Evolutionary conservation across 768 basidiomycete genomes (phyloP), one percentile per base, ranked within the genome.

Genomic region (Calocybe gangraenosa): DNA sequence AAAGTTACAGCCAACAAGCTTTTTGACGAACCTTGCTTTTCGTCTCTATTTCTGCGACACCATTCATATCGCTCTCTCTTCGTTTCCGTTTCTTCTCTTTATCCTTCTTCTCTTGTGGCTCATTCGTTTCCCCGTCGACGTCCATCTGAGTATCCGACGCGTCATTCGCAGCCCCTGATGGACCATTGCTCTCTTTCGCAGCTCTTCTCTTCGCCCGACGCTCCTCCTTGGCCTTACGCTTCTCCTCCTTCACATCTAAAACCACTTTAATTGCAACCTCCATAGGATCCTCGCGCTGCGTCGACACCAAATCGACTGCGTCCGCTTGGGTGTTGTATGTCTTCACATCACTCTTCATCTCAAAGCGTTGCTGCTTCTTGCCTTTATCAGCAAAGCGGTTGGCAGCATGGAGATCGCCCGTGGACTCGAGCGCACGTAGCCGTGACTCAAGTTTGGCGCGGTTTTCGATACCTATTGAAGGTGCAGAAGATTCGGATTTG

Each of bases 371-470:
- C 61, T 91, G 87, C 63, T 86, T 84, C 67, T 77, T 80, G 50
- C 73, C 75, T 23, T 71, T 69, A 37, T 78, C 76, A 1, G 69
- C 74, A 53, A 81, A 83, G 53, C 81, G 76, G 50, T 87, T 82
- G 31, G 85, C 83, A 25, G 78, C 82, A 15, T 80, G 73, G 37
- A 80, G 71, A 48, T 95, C 94, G 37, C 74, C 73, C 54, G 91
- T 84, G 56, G 87, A 75, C 63, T 98, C 94, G 36, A 99, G 76
- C 1, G 85, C 82, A 18, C 92, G 89, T 31, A 98, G 70, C 25
- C 96, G 87, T 9, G 92, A 88, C 66, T 98, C 96, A 49, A 99
- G 84, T 67, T 97, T 97, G 48, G 87, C 83, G 33, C 95, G 90
- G 67, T 92, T 92, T 59, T 92, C 89, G 47, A 98, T 67, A 47